A percentile compares a stretch with the other conserved stretches of the same genome.
Conservation (phyloP, 495 filamentous ascomycete species). For the Xylaria intraflava region DNA sequence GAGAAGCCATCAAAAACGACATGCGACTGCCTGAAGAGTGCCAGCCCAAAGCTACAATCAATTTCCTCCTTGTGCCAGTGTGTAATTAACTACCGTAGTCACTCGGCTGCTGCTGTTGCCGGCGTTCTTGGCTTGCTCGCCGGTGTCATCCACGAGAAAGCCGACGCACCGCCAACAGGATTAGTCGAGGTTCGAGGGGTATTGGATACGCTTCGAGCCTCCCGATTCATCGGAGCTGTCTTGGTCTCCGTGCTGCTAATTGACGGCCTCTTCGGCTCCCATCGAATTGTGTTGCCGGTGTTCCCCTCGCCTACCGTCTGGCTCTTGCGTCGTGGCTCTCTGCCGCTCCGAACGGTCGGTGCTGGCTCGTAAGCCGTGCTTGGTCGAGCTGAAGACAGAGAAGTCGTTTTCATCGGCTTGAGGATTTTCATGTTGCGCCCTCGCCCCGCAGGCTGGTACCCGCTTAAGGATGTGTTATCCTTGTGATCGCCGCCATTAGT, state of each 20-base stretch:
- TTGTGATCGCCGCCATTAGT: constrained; percentile 40
- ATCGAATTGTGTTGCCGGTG: constrained; percentile 28
- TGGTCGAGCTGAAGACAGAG: constrained; percentile 40
- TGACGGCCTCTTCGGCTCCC: constrained; percentile 35
- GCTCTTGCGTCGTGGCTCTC: constrained; percentile 36
- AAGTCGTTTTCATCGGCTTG: constrained; percentile 53
- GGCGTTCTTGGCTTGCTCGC: constrained; percentile 34
- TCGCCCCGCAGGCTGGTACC: constrained; percentile 51
- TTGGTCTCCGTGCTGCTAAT: constrained; percentile 20
- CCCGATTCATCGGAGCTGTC: constrained; percentile 28
- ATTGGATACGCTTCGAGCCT: constrained; percentile 32
- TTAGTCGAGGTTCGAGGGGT: constrained; percentile 52
- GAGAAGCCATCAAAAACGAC: background rate
- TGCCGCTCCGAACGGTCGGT: constrained; percentile 27
- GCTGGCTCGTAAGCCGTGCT: constrained; percentile 41
- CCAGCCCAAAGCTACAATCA: background rate
- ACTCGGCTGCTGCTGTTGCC: constrained; percentile 29
- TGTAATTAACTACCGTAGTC: background rate
- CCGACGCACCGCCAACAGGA: constrained; percentile 85
- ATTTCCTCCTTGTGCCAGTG: background rate
- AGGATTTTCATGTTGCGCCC: constrained; percentile 71
- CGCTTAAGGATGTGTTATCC: constrained; percentile 44
- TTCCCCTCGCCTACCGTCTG: constrained; percentile 27
- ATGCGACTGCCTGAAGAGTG: background rate
- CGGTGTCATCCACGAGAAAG: constrained; percentile 80